A percentile compares a stretch with the other conserved stretches of the same genome.
Conservation (phyloP, 148 eudicot species). For the Nepenthes mirabilis region DNA sequence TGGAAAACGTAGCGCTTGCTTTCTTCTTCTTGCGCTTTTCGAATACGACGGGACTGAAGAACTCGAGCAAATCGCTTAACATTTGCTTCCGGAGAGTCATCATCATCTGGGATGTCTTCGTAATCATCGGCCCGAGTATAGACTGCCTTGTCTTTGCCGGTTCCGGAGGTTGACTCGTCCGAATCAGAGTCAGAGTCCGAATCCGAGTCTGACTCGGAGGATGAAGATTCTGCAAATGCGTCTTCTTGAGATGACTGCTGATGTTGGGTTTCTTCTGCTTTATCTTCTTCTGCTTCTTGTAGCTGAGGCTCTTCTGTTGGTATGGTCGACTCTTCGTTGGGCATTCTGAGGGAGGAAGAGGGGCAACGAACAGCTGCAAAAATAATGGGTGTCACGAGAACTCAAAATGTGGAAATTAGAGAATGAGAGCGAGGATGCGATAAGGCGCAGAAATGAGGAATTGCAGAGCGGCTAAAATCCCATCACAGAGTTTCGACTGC, state of each 20-base stretch:
- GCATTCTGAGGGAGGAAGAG: too few relatives aligned
- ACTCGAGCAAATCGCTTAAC: constrained; percentile 17
- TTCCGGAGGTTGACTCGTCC: constrained; percentile 5
- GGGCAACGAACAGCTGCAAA: too few relatives aligned
- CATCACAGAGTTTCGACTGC: too few relatives aligned
- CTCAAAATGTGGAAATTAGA: too few relatives aligned
- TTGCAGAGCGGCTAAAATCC: too few relatives aligned
- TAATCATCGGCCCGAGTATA: constrained; percentile 12
- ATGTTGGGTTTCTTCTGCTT: too few relatives aligned
- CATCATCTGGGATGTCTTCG: constrained; percentile 13
- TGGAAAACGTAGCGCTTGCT: neutral
- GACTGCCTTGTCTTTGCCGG: neutral
- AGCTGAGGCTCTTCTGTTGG: too few relatives aligned
- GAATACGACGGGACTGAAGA: constrained; percentile 18
- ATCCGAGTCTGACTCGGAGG: constrained; percentile 10
- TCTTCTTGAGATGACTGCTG: neutral
- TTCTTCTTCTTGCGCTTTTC: constrained; percentile 10
- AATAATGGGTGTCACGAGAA: too few relatives aligned
- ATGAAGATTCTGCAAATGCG: constrained; percentile 3
- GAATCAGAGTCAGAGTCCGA: constrained; percentile 10
- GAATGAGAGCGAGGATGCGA: too few relatives aligned
- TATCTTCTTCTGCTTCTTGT: too few relatives aligned
- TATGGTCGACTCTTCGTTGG: too few relatives aligned
- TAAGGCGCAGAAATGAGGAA: too few relatives aligned
- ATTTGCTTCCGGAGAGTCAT: constrained; percentile 27